A percentile compares a stretch with the other conserved stretches of the same genome.
These are phyloP conservation scores for Teratosphaeriaceae sp. DNA, from an alignment of 2,329 filamentous ascomycete genomes.

Conservation along the genomic window DNA sequence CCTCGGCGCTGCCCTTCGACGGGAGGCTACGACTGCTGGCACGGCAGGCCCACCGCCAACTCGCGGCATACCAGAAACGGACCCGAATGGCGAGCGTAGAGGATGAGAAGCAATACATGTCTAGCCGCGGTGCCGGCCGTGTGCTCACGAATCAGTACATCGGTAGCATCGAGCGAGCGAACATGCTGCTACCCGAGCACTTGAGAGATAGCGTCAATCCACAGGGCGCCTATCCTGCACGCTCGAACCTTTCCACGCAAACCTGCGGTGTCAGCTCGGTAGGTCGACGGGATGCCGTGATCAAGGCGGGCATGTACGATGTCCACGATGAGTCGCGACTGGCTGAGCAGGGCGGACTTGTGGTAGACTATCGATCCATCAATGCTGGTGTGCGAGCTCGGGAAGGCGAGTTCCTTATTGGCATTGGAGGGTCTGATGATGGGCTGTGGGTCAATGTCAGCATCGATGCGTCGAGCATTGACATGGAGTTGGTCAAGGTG, in stretches of 20 bases:
- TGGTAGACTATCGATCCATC: conserved; percentile 33
- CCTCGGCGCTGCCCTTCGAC: conserved; percentile 29
- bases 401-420: conserved; percentile 41
- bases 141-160: conserved; percentile 41
- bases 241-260: conserved; percentile 27
- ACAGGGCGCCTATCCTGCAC: conserved; percentile 32
- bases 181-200: conserved; percentile 29
- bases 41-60: conserved; percentile 36
- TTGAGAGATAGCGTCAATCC: conserved; percentile 25
- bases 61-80: conserved; percentile 41
- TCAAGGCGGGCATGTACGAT: conserved; percentile 24
- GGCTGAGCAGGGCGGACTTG: conserved; percentile 28
- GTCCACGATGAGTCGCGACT: conserved; percentile 14
- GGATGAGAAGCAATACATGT: conserved; percentile 24
- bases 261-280: conserved; percentile 42
- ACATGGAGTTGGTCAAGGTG: conserved; percentile 20
- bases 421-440: conserved; percentile 32
- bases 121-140: conserved; percentile 31
- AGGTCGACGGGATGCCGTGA: conserved; percentile 30
- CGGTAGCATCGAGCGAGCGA: conserved; percentile 32
- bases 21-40: conserved; percentile 35
- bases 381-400: conserved; percentile 37
- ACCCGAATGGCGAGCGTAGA: conserved; percentile 11
- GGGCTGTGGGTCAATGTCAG: conserved; percentile 34
- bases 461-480: conserved; percentile 33